phyloP scores from a whole-genome alignment of 2,329 filamentous ascomycete species.

The Colletotrichum higginsianum region DNA sequence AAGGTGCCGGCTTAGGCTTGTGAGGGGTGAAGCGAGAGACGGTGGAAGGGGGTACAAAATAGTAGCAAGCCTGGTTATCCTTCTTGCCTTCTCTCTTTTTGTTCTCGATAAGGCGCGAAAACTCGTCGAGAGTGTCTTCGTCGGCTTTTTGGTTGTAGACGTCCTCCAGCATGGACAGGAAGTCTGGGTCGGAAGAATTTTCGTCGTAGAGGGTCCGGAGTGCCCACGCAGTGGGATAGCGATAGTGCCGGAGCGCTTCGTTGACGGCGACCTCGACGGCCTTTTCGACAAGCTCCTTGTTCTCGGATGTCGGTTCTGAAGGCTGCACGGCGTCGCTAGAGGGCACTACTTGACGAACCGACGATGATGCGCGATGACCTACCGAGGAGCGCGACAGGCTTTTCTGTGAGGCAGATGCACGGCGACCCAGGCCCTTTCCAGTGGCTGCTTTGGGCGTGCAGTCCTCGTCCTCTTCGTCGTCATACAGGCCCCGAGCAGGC shows the following conservation, averaged over 20 bases:
- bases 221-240: slow-evolving; percentile 75
- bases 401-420: slow-evolving; percentile 38
- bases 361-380: slow-evolving; percentile 36
- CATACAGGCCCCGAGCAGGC: slow-evolving; percentile 27
- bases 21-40: slow-evolving; percentile 59
- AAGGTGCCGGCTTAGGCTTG: slow-evolving; percentile 65
- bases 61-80: slow-evolving; percentile 65
- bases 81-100: slow-evolving; percentile 72
- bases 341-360: slow-evolving; percentile 29
- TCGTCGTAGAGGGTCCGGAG: slow-evolving; percentile 74
- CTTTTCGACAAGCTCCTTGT: slow-evolving; percentile 64
- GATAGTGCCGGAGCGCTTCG: slow-evolving; percentile 68
- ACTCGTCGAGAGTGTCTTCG: slow-evolving; percentile 64
- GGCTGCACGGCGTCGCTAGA: slow-evolving; percentile 40
- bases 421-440: slow-evolving; percentile 29
- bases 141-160: slow-evolving; percentile 72
- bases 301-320: slow-evolving; percentile 41
- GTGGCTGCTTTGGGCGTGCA: slow-evolving; percentile 30
- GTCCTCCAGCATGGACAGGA: slow-evolving; percentile 71
- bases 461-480: slow-evolving; percentile 37
- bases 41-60: slow-evolving; percentile 67
- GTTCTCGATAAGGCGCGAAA: slow-evolving; percentile 64
- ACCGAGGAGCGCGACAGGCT: slow-evolving; percentile 41
- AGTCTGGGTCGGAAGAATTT: slow-evolving; percentile 63
- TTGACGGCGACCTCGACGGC: slow-evolving; percentile 72